A percentile compares a stretch with the other conserved stretches of the same genome.
Conservation (phyloP, 2,329 filamentous ascomycete genomes). For the Tolypocladium cylindrosporum region DNA sequence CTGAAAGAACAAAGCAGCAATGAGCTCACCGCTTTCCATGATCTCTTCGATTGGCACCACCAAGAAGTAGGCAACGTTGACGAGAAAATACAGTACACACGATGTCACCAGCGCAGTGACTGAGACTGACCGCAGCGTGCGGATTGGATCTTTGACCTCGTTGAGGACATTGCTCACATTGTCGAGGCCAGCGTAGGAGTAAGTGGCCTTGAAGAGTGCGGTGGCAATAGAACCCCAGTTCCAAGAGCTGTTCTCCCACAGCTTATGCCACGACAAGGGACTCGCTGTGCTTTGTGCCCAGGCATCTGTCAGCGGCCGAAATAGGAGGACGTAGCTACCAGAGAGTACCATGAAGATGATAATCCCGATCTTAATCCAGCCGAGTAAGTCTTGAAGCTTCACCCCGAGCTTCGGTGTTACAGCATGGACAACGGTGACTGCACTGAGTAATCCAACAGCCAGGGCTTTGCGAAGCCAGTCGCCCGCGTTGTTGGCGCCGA, state of each 20-base stretch:
- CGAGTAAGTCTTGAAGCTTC: conserved; percentile 46
- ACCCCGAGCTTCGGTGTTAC: conserved; percentile 47
- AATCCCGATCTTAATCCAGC: conserved; percentile 50
- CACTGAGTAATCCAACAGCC: conserved; percentile 42
- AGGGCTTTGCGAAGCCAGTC: conserved; percentile 49
- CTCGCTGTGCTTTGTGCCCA: conserved; percentile 1
- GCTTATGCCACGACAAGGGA: too few relatives aligned
- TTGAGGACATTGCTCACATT: conserved; percentile 53
- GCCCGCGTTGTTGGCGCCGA: conserved; percentile 36
- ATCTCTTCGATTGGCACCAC: conserved; percentile 60
- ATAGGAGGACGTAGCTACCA: conserved; percentile 41
- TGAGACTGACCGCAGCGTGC: conserved; percentile 46
- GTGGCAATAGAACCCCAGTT: conserved; percentile 59
- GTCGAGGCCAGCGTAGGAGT: conserved; percentile 56
- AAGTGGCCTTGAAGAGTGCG: conserved; percentile 57
- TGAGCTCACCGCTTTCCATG: conserved; percentile 53
- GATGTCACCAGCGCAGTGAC: conserved; percentile 50
- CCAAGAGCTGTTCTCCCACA: conserved; percentile 60
- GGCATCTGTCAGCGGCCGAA: conserved; percentile 33
- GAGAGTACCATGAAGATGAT: conserved; percentile 52
- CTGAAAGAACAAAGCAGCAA: conserved; percentile 59
- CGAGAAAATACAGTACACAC: conserved; percentile 50
- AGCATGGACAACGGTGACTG: conserved; percentile 42
- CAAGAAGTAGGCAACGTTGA: conserved; percentile 56
- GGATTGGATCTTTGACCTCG: conserved; percentile 40